phyloP scores from a whole-genome alignment of 768 basidiomycete genomes.

The Scleroderma citrinum region DNA sequence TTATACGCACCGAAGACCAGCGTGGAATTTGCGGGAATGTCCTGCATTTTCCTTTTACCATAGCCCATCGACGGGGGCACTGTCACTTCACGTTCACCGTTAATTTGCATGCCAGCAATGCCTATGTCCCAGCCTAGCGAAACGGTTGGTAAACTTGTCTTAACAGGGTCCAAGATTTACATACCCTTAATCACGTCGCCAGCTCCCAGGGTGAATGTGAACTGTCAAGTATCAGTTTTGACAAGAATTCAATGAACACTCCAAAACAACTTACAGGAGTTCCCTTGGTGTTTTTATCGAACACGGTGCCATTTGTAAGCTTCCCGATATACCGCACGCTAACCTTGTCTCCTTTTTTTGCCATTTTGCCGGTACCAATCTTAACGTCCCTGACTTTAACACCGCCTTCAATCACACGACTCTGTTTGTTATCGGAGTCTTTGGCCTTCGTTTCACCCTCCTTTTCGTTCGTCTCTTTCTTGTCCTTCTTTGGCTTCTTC shows the following conservation, averaged over 20 bases:
- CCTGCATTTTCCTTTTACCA: constrained; percentile 53
- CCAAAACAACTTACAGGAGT: constrained; percentile 58
- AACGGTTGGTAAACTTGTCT: constrained; percentile 2
- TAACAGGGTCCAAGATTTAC: constrained; percentile 7
- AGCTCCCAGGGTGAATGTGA: constrained; percentile 73
- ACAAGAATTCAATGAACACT: not conserved
- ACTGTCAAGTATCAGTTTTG: constrained; percentile 33
- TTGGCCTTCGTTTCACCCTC: constrained; percentile 26
- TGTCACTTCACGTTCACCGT: constrained; percentile 78
- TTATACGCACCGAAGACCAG: constrained; percentile 66
- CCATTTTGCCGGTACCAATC: constrained; percentile 75
- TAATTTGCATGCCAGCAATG: constrained; percentile 85
- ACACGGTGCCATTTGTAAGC: constrained; percentile 65
- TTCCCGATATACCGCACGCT: constrained; percentile 93
- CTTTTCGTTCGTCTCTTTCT: constrained; percentile 39
- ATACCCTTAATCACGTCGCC: constrained; percentile 91
- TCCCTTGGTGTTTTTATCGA: constrained; percentile 80
- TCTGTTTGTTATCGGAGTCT: constrained; percentile 22
- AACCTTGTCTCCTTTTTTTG: constrained; percentile 80
- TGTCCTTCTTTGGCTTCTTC: constrained; percentile 57
- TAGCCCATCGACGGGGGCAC: constrained; percentile 69
- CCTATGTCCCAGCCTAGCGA: constrained; percentile 83
- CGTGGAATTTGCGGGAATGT: constrained; percentile 77
- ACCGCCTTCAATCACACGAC: constrained; percentile 52
- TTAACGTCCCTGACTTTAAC: constrained; percentile 74